phyloP scores from a whole-genome alignment of 768 basidiomycete genomes.

The Pisolithus albus region DNA sequence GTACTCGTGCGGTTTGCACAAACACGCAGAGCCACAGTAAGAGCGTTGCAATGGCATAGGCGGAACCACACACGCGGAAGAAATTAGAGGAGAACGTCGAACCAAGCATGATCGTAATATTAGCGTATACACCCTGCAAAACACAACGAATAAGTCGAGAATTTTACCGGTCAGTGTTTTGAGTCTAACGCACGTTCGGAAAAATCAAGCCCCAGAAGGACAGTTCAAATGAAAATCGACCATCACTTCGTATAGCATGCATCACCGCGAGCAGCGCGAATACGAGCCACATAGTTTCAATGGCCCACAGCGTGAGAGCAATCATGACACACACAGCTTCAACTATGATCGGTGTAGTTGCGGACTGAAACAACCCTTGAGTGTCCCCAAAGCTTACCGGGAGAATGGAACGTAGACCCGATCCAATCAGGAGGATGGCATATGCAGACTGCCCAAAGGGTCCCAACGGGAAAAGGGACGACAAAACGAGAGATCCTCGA shows the following conservation, averaged over 20 bases:
- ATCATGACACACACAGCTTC: no score
- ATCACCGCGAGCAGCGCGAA: slow-evolving; percentile 47
- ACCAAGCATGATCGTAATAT: slow-evolving; percentile 50
- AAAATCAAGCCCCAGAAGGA: slow-evolving; percentile 67
- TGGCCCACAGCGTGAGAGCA: slow-evolving; percentile 48
- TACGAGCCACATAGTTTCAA: slow-evolving; percentile 58
- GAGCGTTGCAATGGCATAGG: slow-evolving; percentile 45
- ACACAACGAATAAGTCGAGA: no score
- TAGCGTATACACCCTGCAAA: slow-evolving; percentile 59
- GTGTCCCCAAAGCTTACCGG: no score
- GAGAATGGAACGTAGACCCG: slow-evolving; percentile 16
- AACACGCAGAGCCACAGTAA: slow-evolving; percentile 48
- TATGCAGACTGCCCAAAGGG: slow-evolving; percentile 65
- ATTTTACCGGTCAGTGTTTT: no score
- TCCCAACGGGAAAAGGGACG: slow-evolving; percentile 68
- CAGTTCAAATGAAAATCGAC: slow-evolving; percentile 44
- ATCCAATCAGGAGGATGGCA: slow-evolving; percentile 49
- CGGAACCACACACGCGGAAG: slow-evolving; percentile 52
- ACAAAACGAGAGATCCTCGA: slow-evolving; percentile 40
- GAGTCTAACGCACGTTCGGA: slow-evolving; percentile 40
- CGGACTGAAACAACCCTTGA: no score
- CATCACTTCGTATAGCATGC: slow-evolving; percentile 33
- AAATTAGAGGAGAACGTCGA: slow-evolving; percentile 44
- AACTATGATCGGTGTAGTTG: no score
- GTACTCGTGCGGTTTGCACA: slow-evolving; percentile 32